Conservation (phyloP, 768 basidiomycete species). For the Leccinum longicurvipes region DNA sequence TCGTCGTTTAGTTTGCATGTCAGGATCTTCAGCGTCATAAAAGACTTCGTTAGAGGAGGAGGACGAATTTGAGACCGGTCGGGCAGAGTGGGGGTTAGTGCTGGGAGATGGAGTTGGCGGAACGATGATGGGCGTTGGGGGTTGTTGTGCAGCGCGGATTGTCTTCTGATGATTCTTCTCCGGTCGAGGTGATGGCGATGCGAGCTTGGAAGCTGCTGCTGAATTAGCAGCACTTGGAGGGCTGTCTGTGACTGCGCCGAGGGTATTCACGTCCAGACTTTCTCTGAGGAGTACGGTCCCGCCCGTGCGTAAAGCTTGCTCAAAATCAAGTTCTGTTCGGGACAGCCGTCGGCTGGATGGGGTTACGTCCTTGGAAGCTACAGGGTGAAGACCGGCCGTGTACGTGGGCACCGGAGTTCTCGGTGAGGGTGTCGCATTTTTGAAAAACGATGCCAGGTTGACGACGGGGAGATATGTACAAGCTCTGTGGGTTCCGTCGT, state of each 20-base stretch:
- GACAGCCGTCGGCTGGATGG: conserved; percentile 54
- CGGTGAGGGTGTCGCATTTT: conserved; percentile 44
- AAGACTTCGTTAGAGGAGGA: conserved; percentile 58
- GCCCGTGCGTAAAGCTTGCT: conserved; percentile 64
- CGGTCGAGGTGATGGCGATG: conserved; percentile 38
- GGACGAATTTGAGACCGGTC: conserved; percentile 35
- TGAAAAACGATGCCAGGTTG: conserved; percentile 70
- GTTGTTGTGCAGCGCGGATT: conserved; percentile 39
- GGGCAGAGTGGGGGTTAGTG: conserved; percentile 33
- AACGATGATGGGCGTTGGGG: conserved; percentile 58
- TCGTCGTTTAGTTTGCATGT: conserved; percentile 71
- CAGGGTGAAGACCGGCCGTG: conserved; percentile 51
- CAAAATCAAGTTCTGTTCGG: conserved; percentile 78
- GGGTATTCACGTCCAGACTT: conserved; percentile 62
- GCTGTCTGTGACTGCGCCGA: conserved; percentile 50
- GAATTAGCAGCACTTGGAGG: conserved; percentile 19
- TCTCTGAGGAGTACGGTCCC: conserved; percentile 71
- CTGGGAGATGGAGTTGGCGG: conserved; percentile 66
- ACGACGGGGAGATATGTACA: conserved; percentile 9
- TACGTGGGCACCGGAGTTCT: conserved; percentile 47
- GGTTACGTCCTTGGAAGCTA: conserved; percentile 49
- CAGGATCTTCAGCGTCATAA: conserved; percentile 63
- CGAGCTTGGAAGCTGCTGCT: conserved; percentile 26
- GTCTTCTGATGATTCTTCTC: conserved; percentile 33
- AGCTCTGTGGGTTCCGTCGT: no score